Evolutionary conservation across 768 basidiomycete genomes (phyloP), one percentile per base, ranked within the genome.

Genomic region (Boletales sp.): DNA sequence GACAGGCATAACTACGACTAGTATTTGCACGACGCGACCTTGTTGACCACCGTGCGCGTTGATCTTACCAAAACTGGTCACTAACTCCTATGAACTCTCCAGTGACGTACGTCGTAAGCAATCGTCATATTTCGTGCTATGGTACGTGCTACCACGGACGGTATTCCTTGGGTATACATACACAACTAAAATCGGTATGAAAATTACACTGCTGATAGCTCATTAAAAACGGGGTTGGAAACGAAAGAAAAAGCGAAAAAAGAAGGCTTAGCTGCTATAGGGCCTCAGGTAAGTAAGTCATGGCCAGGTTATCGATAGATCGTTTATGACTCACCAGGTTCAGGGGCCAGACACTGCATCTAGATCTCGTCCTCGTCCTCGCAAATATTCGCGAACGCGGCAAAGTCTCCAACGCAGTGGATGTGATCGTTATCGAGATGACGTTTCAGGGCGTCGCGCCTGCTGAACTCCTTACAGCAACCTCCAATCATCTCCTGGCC

Each of bases 361-460:
- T 28, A 28, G 25, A 28, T 41, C 35, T 13, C n/a, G 43, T 8
- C 17, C 11, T 63, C 63, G 14, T 69, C 64, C 32, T 66, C 63
- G n/a, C 48, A 55, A 17, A 61, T 42, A 34, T n/a, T 60, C 15
- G 64, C 58, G 30, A 70, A 68, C 10, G 50, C 57, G 33, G 60
- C 52, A 52, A 70, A 63, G 44, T 70, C 53, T 15, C 70, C 70
- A 15, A 70, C 44, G 49, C 70, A 70, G 11, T 18, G 53, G 42
- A 70, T 70, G 15, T 67, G 68, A 8, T 67, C 60, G 42, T 70
- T 70, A 46, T 70, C 66, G 19, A 71, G 67, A 55, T 72, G 72
- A 42, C 71, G 64, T 56, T 73, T 72, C 50, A 73, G 67, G 30
- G 71, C 72, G 48, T 73, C 72, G 48, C 64, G 65, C 56, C 72